Evolutionary conservation across 352 stramenopile genomes (phyloP).

Genomic region (Globisporangium middletonii): DNA sequence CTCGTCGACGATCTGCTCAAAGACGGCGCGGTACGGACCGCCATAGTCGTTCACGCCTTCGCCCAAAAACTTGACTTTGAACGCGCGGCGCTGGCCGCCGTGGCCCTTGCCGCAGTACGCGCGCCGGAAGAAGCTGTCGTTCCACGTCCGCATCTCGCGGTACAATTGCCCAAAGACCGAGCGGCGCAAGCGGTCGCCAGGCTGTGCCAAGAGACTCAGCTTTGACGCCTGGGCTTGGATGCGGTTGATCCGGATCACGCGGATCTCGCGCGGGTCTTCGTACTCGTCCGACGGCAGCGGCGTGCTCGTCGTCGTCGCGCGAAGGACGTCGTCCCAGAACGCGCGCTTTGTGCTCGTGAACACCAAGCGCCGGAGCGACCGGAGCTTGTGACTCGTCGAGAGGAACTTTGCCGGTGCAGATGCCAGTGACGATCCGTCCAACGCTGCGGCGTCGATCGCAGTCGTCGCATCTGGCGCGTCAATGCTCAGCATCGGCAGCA

Average conservation of each 20-base stretch:
- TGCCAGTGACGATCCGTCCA: conserved; percentile 2
- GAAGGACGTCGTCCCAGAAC: conserved; percentile 93
- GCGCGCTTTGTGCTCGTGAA: conserved; percentile 91
- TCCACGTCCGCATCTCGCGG: conserved; percentile 94
- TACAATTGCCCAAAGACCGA: conserved; percentile 98
- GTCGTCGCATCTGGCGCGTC: conserved; percentile 45
- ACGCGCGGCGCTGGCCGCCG: conserved; percentile 95
- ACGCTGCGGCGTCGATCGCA: conserved; percentile 42
- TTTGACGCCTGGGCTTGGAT: conserved; percentile 90
- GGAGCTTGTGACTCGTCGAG: conserved; percentile 73
- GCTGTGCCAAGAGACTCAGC: conserved; percentile 84
- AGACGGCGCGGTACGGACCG: conserved; percentile 96
- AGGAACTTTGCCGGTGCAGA: conserved; percentile 18
- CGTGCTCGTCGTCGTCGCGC: conserved; percentile 95
- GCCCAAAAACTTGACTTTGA: conserved; percentile 99
- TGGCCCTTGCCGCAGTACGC: conserved; percentile 97
- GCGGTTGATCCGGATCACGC: conserved; percentile 96
- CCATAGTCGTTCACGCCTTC: conserved; percentile 99
- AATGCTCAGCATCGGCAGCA: conserved; percentile 80
- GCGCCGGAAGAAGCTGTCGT: conserved; percentile 90
- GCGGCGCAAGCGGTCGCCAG: conserved; percentile 80
- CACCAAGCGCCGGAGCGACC: conserved; percentile 64
- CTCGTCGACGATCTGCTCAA: conserved; percentile 96
- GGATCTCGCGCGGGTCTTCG: conserved; percentile 96
- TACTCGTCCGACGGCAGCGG: conserved; percentile 98